Evolutionary conservation across 129 eudicot genomes (phyloP), one percentile per base, ranked within the genome.

Genomic region (Artemisia annua): DNA sequence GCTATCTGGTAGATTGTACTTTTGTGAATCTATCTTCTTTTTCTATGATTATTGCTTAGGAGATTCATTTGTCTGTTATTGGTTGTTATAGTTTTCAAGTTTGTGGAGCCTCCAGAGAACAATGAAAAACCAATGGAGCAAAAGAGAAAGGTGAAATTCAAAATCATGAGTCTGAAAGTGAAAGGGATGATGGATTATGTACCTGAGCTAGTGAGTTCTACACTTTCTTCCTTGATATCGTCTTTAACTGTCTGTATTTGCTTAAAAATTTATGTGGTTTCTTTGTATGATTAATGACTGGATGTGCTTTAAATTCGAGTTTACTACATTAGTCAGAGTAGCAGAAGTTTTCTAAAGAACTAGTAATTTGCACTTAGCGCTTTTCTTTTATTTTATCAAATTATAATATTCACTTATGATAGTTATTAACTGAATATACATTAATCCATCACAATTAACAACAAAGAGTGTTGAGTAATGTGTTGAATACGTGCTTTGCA

Each of bases 101-200:
- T 92, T 57, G 98, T 92, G 73, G 90, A 85, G 82, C 83, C 63
- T 64, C 87, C 95, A 59, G 90, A 91, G 68, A 88, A 84, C 80
- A 88, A 88, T 67, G 97, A 89, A 77, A 89, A 82, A 72, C 85
- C 91, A 24, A 76, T 81, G 79, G 89, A 89, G 63, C 92, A 86
- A 75, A 89, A 82, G 81, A 85, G 92, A 74, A 86, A 78, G 67
- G 86, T 89, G 82, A 89, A 89, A 81, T 89, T 89, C 71, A 89
- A 89, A 65, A 89, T 89, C 88, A 89, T 89, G 96, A 89, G 96
- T 79, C 80, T 89, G 67, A 89, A 89, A 85, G 96, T 89, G 70
- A 89, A 87, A 69, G 96, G 86, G 77, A 77, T 82, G 69, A 87
- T 85, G 88, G 96, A 89, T 50, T 89, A 89, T 30, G 90, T 84